Evolutionary conservation across 768 basidiomycete species (phyloP), one percentile per base, ranked within the genome.

Genomic region (Russula olivacea): DNA sequence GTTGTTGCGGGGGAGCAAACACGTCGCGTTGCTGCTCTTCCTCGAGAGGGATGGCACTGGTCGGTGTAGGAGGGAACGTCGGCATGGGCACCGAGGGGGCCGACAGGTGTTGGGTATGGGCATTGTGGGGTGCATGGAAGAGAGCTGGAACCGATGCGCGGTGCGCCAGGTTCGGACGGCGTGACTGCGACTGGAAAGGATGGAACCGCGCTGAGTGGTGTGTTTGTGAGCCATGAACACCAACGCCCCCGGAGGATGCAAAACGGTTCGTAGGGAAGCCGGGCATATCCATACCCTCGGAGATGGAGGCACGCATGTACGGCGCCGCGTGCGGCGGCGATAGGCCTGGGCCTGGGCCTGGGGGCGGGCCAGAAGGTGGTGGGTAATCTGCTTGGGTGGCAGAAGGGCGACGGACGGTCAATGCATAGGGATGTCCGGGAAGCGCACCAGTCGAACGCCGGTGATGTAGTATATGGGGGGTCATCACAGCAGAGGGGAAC

Each of bases 121-220:
- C 15, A 28, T 49, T 47, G 48, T 54, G 14, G 1, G 59, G 36
- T 2, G 57, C 15, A 32, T 55, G 64, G 54, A 66, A 65, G 12
- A 65, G 38, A 3, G 64, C 56, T 5, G 66, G 66, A 12, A 66
- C 66, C 2, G 64, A 66, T 28, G 66, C 64, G n/a, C 66, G 66
- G 36, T 67, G 66, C 2, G 38, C 66, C 14, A 67, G 53, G 43
- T 59, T 62, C 10, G 67, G 65, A 36, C 65, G 67, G 4, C 64
- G 66, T 4, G 55, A 21, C 6, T 51, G 36, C 11, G 58, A 23
- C 21, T 58, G 63, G 58, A 65, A 64, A 12, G 65, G 65, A 19
- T 55, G 58, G 32, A 55, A 59, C 3, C 58, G 65, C 43, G 53
- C 40, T 9, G 64, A 38, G 9, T 53, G 57, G 21, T 58, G 61